Evolutionary conservation across 2,329 filamentous ascomycete genomes (phyloP), one percentile per base, ranked within the genome.

Genomic region (Gnomoniopsis smithogilvyi): DNA sequence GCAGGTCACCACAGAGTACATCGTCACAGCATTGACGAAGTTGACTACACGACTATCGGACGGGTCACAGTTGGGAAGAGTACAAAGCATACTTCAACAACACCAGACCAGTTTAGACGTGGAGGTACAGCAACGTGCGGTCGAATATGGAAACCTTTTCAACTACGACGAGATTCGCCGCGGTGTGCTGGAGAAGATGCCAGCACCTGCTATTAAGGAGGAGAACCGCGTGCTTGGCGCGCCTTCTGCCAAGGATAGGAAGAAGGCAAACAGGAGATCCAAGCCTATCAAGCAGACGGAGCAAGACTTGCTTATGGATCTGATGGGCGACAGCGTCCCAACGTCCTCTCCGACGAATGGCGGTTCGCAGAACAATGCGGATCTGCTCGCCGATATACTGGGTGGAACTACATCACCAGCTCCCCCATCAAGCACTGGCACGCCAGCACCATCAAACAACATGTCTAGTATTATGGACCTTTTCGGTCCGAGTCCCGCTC

Each of bases 151-250:
- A 60, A 98, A 98, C 69, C 80, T 99, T n/a, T 98, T 99, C 68
- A 85, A 85, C 0, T 92, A 92, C 68, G 93, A 99, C 66, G 81
- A 92, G 61, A 90, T 99, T 58, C 87, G 94, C 56, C 85, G 84
- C 61, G 95, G 95, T 59, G 95, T 99, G 2, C 79, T 99, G 12
- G 95, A 99, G 76, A 96, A 95, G 73, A 99, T 99, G 96, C 95
- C 95, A 8, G 86, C 95, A 1, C 95, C 95, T 10, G 94, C 98
- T 73, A 98, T 99, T 69, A 92, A 94, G 65, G 95, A 99, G 72
- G 92, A 96, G 72, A 94, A 95, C 56, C 84, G 94, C 61, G 93
- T 97, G 3, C 80, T 99, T 19, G 93, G 93, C 47, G 90, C 94
- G 68, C 88, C 92, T 7, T 62, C 71, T 34, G 73, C 73, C 61